phyloP scores from a whole-genome alignment of 345 rosid genomes.

The Adansonia digitata region DNA sequence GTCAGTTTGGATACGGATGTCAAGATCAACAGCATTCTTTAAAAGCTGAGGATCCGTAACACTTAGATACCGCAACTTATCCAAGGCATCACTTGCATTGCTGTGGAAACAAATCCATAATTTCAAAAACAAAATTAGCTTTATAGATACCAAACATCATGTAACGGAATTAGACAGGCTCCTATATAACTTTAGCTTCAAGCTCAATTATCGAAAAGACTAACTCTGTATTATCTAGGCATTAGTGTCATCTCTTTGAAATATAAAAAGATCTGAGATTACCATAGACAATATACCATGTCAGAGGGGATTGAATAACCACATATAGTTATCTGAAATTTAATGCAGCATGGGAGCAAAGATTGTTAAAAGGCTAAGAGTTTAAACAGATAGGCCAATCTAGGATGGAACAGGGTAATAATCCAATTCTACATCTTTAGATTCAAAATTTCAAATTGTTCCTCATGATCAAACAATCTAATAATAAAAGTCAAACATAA shows the following conservation, averaged over 20 bases:
- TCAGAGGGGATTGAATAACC: not conserved
- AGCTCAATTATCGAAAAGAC: not conserved
- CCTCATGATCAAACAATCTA: not conserved
- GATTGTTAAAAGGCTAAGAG: not conserved
- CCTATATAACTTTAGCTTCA: not conserved
- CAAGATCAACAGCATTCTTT: slow-evolving; percentile 68
- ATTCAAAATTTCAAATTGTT: not conserved
- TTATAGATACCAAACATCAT: not conserved
- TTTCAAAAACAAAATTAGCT: not conserved
- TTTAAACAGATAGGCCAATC: not conserved
- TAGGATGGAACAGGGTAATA: not conserved
- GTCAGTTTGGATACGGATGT: slow-evolving; percentile 81
- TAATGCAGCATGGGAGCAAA: not conserved
- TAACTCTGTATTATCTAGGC: not conserved
- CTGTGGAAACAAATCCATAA: slow-evolving; percentile 34
- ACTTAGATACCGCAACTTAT: slow-evolving; percentile 83
- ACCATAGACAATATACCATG: not conserved
- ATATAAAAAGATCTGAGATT: not conserved
- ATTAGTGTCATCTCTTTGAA: not conserved
- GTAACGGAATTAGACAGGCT: not conserved
- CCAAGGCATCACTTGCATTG: slow-evolving; percentile 98
- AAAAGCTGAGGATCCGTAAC: slow-evolving; percentile 72
- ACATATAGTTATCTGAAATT: not conserved
- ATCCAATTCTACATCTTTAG: not conserved
- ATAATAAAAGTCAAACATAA: not conserved